Conservation (phyloP, 2,329 filamentous ascomycete species). For the Pseudogymnoascus sp. region DNA sequence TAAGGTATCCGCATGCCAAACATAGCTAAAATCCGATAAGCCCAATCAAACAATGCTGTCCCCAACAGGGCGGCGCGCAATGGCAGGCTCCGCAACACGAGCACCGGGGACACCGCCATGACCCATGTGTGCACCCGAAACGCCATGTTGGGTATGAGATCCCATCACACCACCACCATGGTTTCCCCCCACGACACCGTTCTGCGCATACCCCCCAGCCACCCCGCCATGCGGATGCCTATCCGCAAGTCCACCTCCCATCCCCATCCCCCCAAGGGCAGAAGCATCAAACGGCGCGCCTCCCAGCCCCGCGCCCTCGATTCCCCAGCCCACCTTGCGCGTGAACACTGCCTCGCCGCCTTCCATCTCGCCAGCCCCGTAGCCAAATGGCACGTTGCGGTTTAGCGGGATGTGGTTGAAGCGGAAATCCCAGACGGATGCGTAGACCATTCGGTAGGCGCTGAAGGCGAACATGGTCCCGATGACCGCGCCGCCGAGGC, state of each 20-base stretch:
- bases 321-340: slow-evolving; percentile 52
- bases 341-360: slow-evolving; percentile 50
- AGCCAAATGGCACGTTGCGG: slow-evolving; percentile 46
- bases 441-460: slow-evolving; percentile 59
- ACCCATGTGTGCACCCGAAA: not conserved
- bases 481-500: slow-evolving; percentile 57
- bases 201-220: not conserved
- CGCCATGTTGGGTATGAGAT: not conserved
- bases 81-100: not conserved
- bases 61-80: not conserved
- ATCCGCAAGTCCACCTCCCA: not conserved
- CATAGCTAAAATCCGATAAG: not conserved
- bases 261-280: not conserved
- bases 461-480: slow-evolving; percentile 58
- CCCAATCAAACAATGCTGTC: not conserved
- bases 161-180: not conserved
- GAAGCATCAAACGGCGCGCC: slow-evolving; percentile 7
- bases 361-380: slow-evolving; percentile 35
- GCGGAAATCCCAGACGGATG: slow-evolving; percentile 59
- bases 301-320: slow-evolving; percentile 26
- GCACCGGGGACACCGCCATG: not conserved
- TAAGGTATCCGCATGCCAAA: not conserved
- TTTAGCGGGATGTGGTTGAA: slow-evolving; percentile 59
- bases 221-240: not conserved
- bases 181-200: not conserved